Base-by-base conservation (phyloP, 352 stramenopile species). In the Synura sp. region DNA sequence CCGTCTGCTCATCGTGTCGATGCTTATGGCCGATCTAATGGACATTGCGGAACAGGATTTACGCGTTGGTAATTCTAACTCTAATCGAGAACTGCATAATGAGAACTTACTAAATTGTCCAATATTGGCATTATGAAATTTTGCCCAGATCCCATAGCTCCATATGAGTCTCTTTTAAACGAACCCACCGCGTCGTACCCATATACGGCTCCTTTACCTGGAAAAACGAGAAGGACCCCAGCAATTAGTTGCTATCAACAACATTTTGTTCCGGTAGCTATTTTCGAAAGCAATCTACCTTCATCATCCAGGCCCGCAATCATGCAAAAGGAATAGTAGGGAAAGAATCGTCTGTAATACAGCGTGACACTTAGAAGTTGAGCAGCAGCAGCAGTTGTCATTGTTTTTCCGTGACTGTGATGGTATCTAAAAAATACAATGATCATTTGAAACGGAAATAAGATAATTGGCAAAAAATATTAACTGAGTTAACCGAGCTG, bases 271-370 rank as follows among this genome's bases (percentile, higher is more conserved):
- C n/a, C n/a, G n/a, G n/a, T n/a, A n/a, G n/a, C n/a, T n/a, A n/a
- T n/a, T n/a, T n/a, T n/a, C n/a, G n/a, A n/a, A n/a, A n/a, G n/a
- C n/a, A 44, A 19, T 19, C 38, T 17, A 29, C n/a, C 94, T 59
- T 98, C 86, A 60, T 92, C 89, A 84, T 99, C 95, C 42, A 99
- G 90, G 25, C 96, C 95, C 31, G 89, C 93, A 19, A 99, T 85
- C 75, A 99, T 93, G 83, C 97, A 98, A 84, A 99, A 98, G 34
- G 94, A 90, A 84, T 99, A 99, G 87, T 98, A 99, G 32, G 96
- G 96, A 87, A 99, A 99, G 85, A 99, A 99, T 38, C 96, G 90
- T 25, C 90, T 90, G 81, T 93, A 95, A 87, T 99, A 99, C 19
- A 99, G 87, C 70, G 94, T 99, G 83, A 98, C 98, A 80, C 92